These are phyloP conservation scores for Musa balbisiana DNA, from an alignment of 202 grass and related monocot genomes.

Conservation along the genomic window DNA sequence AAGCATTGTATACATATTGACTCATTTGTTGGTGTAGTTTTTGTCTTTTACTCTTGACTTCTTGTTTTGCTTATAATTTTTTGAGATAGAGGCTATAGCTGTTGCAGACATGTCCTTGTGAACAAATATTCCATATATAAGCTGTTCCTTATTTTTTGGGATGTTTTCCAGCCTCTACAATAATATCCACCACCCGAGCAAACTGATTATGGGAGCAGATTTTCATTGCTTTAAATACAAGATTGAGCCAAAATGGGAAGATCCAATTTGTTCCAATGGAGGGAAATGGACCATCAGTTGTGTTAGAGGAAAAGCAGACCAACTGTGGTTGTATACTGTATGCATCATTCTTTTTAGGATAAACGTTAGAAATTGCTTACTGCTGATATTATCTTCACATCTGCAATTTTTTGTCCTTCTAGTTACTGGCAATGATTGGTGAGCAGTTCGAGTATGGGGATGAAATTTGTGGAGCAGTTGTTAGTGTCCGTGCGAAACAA, in stretches of 20 bases:
- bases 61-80: background rate
- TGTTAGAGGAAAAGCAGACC: constrained; percentile 69
- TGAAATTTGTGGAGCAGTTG: constrained; percentile 85
- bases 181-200: constrained; percentile 84
- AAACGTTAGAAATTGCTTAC: background rate
- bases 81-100: background rate
- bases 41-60: background rate
- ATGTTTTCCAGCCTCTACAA: constrained; percentile 67
- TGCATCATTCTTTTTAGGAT: constrained; percentile 13
- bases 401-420: constrained; percentile 8
- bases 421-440: constrained; percentile 84
- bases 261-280: constrained; percentile 83
- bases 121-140: background rate
- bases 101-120: background rate
- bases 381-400: background rate
- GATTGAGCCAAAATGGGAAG: constrained; percentile 97
- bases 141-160: background rate
- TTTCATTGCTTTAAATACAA: constrained; percentile 93
- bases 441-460: constrained; percentile 96
- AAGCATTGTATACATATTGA: no score
- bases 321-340: constrained; percentile 86
- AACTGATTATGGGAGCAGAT: constrained; percentile 54
- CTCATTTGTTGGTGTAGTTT: no score
- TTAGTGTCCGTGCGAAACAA: constrained; percentile 67
- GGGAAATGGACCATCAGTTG: constrained; percentile 92